Percentiles rank a stretch among this genome's conserved stretches.
Evolutionary conservation across 257 asterid genomes (phyloP).

Genomic region (Lavandula angustifolia): DNA sequence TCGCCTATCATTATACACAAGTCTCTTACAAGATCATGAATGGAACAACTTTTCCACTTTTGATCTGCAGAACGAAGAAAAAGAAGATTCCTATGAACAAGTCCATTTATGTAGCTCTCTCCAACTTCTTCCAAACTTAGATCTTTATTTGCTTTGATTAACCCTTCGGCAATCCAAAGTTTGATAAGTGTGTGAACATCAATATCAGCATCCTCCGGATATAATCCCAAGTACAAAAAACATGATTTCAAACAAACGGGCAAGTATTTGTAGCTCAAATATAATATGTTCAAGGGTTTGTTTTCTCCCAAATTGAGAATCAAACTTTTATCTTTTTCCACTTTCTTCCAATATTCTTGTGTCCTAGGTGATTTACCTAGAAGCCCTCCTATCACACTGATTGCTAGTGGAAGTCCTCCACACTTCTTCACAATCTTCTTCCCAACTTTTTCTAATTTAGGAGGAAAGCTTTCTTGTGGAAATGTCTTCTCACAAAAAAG

Average conservation of each 20-base stretch:
- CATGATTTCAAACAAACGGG: slow-evolving; percentile 13
- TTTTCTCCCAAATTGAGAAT: slow-evolving; percentile 2
- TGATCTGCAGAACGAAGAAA: too few species aligned
- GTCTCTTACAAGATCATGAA: slow-evolving; percentile 1
- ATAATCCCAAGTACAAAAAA: slow-evolving; percentile 3
- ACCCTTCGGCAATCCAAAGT: not conserved
- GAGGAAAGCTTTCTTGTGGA: too few species aligned
- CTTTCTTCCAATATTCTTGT: slow-evolving; percentile 1
- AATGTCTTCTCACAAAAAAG: too few species aligned
- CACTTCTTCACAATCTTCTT: too few species aligned
- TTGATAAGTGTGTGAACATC: not conserved
- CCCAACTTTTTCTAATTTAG: too few species aligned
- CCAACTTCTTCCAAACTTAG: not conserved
- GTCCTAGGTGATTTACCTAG: slow-evolving; percentile 1
- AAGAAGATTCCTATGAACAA: not conserved
- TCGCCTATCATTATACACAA: not conserved
- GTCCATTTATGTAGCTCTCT: not conserved
- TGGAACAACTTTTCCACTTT: not conserved
- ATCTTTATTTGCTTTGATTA: not conserved
- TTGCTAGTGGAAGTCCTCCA: slow-evolving; percentile 12
- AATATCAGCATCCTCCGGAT: not conserved
- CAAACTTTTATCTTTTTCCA: not conserved
- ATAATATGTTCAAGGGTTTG: not conserved
- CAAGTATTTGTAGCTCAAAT: slow-evolving; percentile 8
- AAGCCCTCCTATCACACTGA: slow-evolving; percentile 7